Percentiles rank a stretch among this genome's conserved stretches.
phyloP scores from a whole-genome alignment of 768 basidiomycete genomes.

The Gloeostereum incarnatum region DNA sequence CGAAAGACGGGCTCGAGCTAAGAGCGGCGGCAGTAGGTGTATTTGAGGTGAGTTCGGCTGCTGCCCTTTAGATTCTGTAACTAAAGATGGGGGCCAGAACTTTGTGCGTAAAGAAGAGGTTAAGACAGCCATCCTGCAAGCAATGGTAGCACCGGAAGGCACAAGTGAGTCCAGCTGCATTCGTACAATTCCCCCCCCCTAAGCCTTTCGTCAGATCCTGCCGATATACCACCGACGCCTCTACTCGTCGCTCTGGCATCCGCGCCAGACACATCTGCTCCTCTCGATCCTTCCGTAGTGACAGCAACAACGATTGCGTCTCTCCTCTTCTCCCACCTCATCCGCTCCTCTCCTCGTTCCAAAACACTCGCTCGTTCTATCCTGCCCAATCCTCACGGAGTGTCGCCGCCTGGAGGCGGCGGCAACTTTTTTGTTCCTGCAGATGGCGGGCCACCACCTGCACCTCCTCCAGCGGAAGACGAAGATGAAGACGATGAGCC shows the following conservation, averaged over 20 bases:
- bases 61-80: conserved; percentile 2
- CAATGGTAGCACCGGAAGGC: conserved; percentile 61
- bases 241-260: conserved; percentile 60
- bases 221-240: conserved; percentile 44
- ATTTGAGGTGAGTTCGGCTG: conserved; percentile 57
- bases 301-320: conserved; percentile 67
- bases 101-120: conserved; percentile 71
- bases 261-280: conserved; percentile 44
- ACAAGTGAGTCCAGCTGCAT: conserved; percentile 18
- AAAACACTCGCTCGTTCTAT: conserved; percentile 60
- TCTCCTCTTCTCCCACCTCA: conserved; percentile 72
- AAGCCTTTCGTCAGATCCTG: conserved; percentile 16
- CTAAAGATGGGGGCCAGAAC: conserved; percentile 33
- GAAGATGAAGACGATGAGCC: conserved; percentile 53
- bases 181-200: too few relatives aligned
- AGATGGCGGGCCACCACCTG: conserved; percentile 38
- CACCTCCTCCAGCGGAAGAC: conserved; percentile 18
- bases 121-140: conserved; percentile 56
- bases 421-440: conserved; percentile 71
- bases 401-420: conserved; percentile 18
- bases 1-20: conserved; percentile 62
- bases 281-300: conserved; percentile 43
- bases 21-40: conserved; percentile 70
- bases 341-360: conserved; percentile 55
- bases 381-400: conserved; percentile 34